Conservation (phyloP, 2,329 filamentous ascomycete genomes). For the Cladophialophora bantiana region DNA sequence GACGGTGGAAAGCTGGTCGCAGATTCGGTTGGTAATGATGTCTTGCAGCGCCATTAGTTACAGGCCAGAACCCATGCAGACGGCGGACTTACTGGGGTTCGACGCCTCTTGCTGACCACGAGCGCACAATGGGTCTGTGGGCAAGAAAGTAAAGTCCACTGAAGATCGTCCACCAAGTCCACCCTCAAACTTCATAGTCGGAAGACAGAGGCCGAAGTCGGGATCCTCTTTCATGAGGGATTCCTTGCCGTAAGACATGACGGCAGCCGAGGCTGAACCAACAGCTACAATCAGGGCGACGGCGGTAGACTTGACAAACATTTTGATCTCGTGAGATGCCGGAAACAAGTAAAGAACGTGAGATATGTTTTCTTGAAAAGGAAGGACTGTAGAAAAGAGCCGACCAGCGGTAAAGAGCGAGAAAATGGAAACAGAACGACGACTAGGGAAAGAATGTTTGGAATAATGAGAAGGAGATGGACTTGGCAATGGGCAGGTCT, state of each 20-base stretch:
- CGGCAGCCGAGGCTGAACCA: constrained; percentile 35
- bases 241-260: constrained; percentile 25
- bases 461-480: constrained; percentile 19
- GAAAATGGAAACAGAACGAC: constrained; percentile 19
- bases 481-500: constrained; percentile 24
- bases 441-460: constrained; percentile 19
- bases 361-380: constrained; percentile 21
- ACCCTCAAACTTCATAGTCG: constrained; percentile 65
- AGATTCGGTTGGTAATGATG: constrained; percentile 76
- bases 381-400: constrained; percentile 30
- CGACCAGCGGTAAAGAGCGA: constrained; percentile 37
- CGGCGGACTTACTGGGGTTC: constrained; percentile 59
- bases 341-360: constrained; percentile 15
- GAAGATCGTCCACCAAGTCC: constrained; percentile 60
- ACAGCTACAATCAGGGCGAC: constrained; percentile 32
- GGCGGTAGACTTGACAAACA: constrained; percentile 33
- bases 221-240: constrained; percentile 38
- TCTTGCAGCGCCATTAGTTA: constrained; percentile 39
- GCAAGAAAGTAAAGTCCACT: constrained; percentile 72
- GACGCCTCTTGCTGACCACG: constrained; percentile 69
- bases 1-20: constrained; percentile 72
- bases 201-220: constrained; percentile 60
- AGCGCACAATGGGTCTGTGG: constrained; percentile 66
- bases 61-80: neutral
- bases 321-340: constrained; percentile 26